Percentiles rank a stretch among this genome's conserved stretches.
phyloP scores from a whole-genome alignment of 805 yeast genomes.

The Sugiyamaella floridensis region DNA sequence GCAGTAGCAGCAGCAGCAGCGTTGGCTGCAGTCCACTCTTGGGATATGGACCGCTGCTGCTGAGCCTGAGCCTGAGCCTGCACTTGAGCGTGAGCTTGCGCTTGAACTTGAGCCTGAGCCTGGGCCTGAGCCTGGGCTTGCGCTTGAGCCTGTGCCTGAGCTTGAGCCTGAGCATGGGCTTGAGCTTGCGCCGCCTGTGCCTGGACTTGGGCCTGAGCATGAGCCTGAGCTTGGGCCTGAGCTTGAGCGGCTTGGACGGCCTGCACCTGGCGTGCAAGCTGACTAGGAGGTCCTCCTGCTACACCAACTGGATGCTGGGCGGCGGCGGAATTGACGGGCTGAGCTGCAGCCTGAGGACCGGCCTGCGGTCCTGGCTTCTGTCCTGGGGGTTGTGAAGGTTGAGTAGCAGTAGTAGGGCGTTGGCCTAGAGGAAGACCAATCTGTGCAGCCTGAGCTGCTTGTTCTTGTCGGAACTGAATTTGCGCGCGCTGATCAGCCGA shows the following conservation, averaged over 20 bases:
- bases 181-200: conserved; percentile 14
- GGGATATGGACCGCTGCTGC: conserved; percentile 15
- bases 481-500: conserved; percentile 1
- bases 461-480: conserved; percentile 9
- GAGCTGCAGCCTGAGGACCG: not conserved
- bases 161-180: conserved; percentile 14
- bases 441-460: conserved; percentile 5
- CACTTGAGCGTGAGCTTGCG: conserved; percentile 16
- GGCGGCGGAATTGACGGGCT: not conserved
- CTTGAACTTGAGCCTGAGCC: conserved; percentile 14
- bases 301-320: too few relatives aligned
- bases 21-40: conserved; percentile 5
- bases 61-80: conserved; percentile 16
- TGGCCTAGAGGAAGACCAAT: not conserved
- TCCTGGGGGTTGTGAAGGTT: not conserved
- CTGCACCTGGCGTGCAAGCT: too few relatives aligned
- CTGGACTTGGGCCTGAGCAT: conserved; percentile 10
- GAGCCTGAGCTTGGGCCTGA: conserved; percentile 3
- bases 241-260: not conserved
- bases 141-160: conserved; percentile 11
- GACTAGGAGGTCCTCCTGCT: too few relatives aligned
- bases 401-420: not conserved
- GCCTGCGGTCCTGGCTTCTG: not conserved
- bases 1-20: conserved; percentile 10
- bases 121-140: conserved; percentile 16